Conservation (phyloP, 2,329 filamentous ascomycete species). For the Fusarium papillatum region DNA sequence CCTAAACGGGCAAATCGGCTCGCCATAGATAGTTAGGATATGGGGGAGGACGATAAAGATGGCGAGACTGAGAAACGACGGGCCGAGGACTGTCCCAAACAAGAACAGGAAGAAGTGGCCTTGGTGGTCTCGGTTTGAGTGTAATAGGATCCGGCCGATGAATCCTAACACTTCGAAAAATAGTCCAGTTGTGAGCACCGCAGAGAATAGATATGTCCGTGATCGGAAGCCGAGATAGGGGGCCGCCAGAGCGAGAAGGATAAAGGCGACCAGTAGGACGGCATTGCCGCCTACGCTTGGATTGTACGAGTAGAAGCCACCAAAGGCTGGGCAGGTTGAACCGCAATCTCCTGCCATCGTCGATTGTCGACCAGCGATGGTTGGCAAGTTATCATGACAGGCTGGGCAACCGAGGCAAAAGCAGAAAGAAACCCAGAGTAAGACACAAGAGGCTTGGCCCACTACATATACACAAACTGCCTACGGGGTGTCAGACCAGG, state of each 20-base stretch:
- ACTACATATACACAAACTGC: slow-evolving; percentile 42
- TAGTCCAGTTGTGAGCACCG: slow-evolving; percentile 55
- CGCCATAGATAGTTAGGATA: slow-evolving; percentile 61
- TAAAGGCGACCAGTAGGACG: slow-evolving; percentile 56
- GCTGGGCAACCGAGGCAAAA: slow-evolving; percentile 28
- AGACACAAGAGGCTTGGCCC: slow-evolving; percentile 36
- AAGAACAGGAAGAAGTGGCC: slow-evolving; percentile 59
- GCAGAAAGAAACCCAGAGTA: slow-evolving; percentile 18
- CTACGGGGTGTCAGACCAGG: background rate
- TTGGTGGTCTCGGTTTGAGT: slow-evolving; percentile 47
- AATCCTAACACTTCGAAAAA: slow-evolving; percentile 61
- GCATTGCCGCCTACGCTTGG: slow-evolving; percentile 55
- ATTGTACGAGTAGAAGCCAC: slow-evolving; percentile 54
- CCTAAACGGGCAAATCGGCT: slow-evolving; percentile 52
- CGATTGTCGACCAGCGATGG: slow-evolving; percentile 31
- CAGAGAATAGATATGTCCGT: slow-evolving; percentile 56
- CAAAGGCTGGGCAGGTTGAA: slow-evolving; percentile 50
- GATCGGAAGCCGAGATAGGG: slow-evolving; percentile 55
- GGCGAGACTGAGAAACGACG: slow-evolving; percentile 59
- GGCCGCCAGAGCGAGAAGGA: slow-evolving; percentile 53
- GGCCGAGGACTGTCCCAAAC: slow-evolving; percentile 61
- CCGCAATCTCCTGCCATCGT: slow-evolving; percentile 54
- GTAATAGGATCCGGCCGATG: slow-evolving; percentile 59
- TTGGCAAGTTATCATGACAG: slow-evolving; percentile 42
- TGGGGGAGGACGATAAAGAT: slow-evolving; percentile 61